Base-by-base conservation (phyloP, 2,329 filamentous ascomycete species). In the Nemania sp. region DNA sequence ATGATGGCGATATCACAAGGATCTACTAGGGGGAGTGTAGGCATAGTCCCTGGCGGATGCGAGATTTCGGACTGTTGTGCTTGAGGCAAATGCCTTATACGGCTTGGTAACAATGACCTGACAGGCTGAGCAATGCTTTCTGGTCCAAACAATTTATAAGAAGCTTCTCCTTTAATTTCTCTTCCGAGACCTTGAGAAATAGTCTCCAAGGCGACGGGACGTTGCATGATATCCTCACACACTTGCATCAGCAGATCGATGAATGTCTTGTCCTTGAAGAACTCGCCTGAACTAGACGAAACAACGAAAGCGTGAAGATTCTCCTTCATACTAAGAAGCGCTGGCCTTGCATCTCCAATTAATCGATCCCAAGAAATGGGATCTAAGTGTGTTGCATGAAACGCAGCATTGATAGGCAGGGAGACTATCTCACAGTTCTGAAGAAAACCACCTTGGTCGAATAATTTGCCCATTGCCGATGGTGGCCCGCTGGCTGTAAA, bases 1-100 rank as follows among this genome's bases (percentile, higher is more conserved):
- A 73, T 64, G 26, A 72, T 72, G 7, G 73, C 69, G 1, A 74
- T 63, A 20, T 29, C 54, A 15, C 24, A 4, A 15, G 54, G 41
- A 29, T 64, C 45, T 15, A 13, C 41, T n/a, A 45, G 41, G 5
- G 41, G 41, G 29, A 8, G 5, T 32, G 29, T 32, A 32, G 29
- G 29, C 29, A 32, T 32, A 32, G 29, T 8, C 29, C 29, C 8
- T 32, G 29, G 29, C 8, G 29, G 8, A 32, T 32, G 8, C 29
- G 29, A 32, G 29, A 4, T 32, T 32, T 32, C 29, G 29, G 29
- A 32, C 29, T 53, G 38, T 7, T 35, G 27, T 11, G 22, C 11
- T n/a, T 18, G 15, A 22, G 35, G 54, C 32, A 27, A 41, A 8
- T 18, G 45, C 29, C n/a, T 32, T 15, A n/a, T 22, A 35, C 18